Percentiles rank a stretch among this genome's conserved stretches.
phyloP scores from a whole-genome alignment of 1,284 basidiomycete genomes.

The Marasmius oreades region DNA sequence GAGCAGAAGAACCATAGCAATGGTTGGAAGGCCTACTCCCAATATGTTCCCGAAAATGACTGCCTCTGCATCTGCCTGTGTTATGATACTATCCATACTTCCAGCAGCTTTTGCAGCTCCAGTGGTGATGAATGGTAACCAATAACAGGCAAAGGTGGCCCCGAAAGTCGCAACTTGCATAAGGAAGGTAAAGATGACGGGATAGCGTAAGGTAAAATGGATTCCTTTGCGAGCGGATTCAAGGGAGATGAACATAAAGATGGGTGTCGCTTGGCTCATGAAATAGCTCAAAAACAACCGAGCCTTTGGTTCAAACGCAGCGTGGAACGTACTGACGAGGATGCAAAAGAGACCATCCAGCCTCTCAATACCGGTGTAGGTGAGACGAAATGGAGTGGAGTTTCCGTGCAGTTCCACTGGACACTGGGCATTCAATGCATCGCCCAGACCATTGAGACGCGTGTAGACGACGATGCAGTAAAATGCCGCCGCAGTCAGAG shows the following conservation, averaged over 20 bases:
- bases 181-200: slow-evolving; percentile 28
- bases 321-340: slow-evolving; percentile 31
- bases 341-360: slow-evolving; percentile 34
- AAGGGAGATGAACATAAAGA: slow-evolving; percentile 26
- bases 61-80: slow-evolving; percentile 40
- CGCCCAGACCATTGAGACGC: slow-evolving; percentile 26
- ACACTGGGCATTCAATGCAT: slow-evolving; percentile 28
- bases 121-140: slow-evolving; percentile 36
- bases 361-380: slow-evolving; percentile 27
- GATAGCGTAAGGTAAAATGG: slow-evolving; percentile 26
- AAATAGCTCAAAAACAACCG: slow-evolving; percentile 29
- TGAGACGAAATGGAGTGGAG: slow-evolving; percentile 25
- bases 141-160: slow-evolving; percentile 37
- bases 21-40: slow-evolving; percentile 34
- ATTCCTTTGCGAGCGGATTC: slow-evolving; percentile 29
- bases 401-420: slow-evolving; percentile 11
- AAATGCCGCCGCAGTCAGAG: slow-evolving; percentile 30
- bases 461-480: slow-evolving; percentile 33
- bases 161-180: slow-evolving; percentile 35
- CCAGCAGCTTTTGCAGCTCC: slow-evolving; percentile 21
- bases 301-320: slow-evolving; percentile 20
- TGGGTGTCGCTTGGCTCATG: slow-evolving; percentile 21
- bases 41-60: slow-evolving; percentile 36
- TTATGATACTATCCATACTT: slow-evolving; percentile 21
- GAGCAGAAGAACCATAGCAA: slow-evolving; percentile 29